Base-by-base conservation (phyloP, 257 asterid genomes). In the Salvia rosmarinus region DNA sequence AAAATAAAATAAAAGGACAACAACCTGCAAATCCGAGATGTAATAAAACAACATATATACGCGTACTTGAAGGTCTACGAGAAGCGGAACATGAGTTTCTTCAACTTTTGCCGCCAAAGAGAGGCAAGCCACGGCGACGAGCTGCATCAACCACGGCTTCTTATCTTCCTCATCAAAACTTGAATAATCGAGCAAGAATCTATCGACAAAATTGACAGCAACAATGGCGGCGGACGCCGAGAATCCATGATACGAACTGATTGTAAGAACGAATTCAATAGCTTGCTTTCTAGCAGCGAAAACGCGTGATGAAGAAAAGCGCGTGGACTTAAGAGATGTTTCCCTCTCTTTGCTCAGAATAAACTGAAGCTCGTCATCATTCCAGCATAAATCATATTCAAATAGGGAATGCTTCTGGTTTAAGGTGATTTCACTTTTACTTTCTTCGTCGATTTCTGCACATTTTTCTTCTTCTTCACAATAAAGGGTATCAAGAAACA, bases 61-160 rank as follows among this genome's bases (percentile, higher is more conserved):
- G 0, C 10, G 4, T 87, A 88, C 96, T 75, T 88, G 97, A n/a
- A 88, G 75, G 69, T 90, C 89, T 1, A 88, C n/a, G 10, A 88
- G 88, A 13, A 88, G 87, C 40, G 97, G 96, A 19, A 80, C 88
- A 6, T 73, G 67, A 46, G 82, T 85, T 63, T 88, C 97, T 79
- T 89, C 96, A 70, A 91, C 83, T 83, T 90, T 88, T 9, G 96
- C 96, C 37, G 96, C 96, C 32, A 91, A 73, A 59, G 96, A 89
- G 68, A 89, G 86, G 67, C 86, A 89, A 61, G 95, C 73, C 16
- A 87, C 87, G 39, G 96, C 85, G 0, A 85, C 84, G 34, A 87
- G 90, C 60, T 84, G 96, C 67, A 80, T 80, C 83, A 82, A 67
- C 95, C 97, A 91, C 17, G 89, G 86, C 79, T 23, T 51, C 0